phyloP scores from a whole-genome alignment of 129 eudicot species.

The Saussurea involucrata region DNA sequence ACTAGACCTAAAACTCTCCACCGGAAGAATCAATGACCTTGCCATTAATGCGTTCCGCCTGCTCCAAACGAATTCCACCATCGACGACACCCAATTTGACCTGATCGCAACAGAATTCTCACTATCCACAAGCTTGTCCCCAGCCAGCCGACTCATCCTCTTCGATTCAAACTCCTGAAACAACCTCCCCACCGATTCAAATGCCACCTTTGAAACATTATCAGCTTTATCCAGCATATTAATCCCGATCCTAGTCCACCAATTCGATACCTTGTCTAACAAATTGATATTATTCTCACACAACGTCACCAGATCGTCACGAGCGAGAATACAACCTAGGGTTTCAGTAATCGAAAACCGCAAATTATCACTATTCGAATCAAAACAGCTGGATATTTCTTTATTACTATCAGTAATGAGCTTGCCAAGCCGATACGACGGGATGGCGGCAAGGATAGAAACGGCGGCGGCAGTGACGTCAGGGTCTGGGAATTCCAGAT shows the following conservation, averaged over 20 bases:
- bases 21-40: constrained; percentile 68
- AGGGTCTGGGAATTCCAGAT: constrained; percentile 90
- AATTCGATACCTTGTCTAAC: constrained; percentile 73
- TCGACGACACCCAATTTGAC: constrained; percentile 86
- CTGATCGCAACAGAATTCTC: constrained; percentile 94
- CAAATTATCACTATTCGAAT: constrained; percentile 69
- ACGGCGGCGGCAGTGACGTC: constrained; percentile 96
- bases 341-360: constrained; percentile 90
- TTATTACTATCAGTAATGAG: constrained; percentile 64
- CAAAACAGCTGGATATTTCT: constrained; percentile 71
- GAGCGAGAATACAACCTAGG: constrained; percentile 76
- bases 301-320: constrained; percentile 85
- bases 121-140: constrained; percentile 92
- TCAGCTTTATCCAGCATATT: constrained; percentile 89
- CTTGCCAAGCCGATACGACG: constrained; percentile 65
- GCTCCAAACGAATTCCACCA: constrained; percentile 90
- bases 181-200: constrained; percentile 88
- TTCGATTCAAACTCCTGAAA: constrained; percentile 93
- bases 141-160: constrained; percentile 90
- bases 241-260: constrained; percentile 90
- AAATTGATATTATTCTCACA: constrained; percentile 80
- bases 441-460: constrained; percentile 90
- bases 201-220: constrained; percentile 74
- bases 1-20: constrained; percentile 82
- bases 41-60: constrained; percentile 77